Percentiles rank a stretch among this genome's conserved stretches.
These are phyloP conservation scores for Lactarius indigo DNA, from an alignment of 768 basidiomycete genomes.

Conservation along the genomic window DNA sequence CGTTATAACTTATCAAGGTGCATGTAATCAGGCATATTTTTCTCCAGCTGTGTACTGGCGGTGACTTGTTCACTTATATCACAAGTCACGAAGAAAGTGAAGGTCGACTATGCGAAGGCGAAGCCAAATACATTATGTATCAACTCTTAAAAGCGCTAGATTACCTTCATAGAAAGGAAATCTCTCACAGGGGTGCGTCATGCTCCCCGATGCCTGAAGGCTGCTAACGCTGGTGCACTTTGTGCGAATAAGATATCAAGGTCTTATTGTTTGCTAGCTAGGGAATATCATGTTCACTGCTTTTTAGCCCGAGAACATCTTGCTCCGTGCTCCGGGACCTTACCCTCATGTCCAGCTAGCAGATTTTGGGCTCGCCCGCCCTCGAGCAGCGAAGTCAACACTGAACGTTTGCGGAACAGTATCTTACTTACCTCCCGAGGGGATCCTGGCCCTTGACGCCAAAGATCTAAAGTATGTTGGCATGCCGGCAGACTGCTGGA, in stretches of 20 bases:
- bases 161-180: conserved; percentile 66
- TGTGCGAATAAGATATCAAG: conserved; percentile 54
- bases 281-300: not conserved
- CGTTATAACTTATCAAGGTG: not conserved
- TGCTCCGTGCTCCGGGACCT: conserved; percentile 73
- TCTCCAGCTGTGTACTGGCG: conserved; percentile 80
- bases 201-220: not conserved
- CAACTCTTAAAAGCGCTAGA: conserved; percentile 69
- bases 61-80: conserved; percentile 86
- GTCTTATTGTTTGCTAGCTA: conserved; percentile 31
- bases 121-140: conserved; percentile 81
- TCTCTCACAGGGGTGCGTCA: conserved; percentile 72
- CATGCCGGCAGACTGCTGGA: conserved; percentile 92
- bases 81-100: conserved; percentile 51
- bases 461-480: conserved; percentile 70
- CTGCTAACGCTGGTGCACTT: conserved; percentile 2
- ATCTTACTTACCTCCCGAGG: conserved; percentile 82
- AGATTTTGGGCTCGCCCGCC: conserved; percentile 82
- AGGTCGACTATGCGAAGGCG: conserved; percentile 64
- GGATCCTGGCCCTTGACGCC: conserved; percentile 72
- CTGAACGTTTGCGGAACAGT: conserved; percentile 87
- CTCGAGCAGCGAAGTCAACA: conserved; percentile 75
- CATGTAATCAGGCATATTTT: conserved; percentile 61
- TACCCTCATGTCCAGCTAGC: conserved; percentile 84
- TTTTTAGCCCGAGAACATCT: conserved; percentile 76